Evolutionary conservation across 192 early-diverging fungal species (phyloP).

Genomic region (Podila epigama): DNA sequence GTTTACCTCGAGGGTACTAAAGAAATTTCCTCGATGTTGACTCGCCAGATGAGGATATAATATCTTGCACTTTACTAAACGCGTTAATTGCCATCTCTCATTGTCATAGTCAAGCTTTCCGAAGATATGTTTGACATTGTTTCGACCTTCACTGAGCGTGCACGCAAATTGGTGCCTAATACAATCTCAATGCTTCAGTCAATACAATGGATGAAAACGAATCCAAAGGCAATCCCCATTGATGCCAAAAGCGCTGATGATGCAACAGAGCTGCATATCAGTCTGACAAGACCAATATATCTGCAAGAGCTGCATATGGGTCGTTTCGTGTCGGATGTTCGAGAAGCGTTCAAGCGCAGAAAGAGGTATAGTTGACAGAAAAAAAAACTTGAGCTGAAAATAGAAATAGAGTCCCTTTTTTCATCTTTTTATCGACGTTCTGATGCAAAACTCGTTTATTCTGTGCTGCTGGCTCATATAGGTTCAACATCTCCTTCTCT

Average conservation of each 20-base stretch:
- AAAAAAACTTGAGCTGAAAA: background rate
- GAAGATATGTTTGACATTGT: conserved; percentile 32
- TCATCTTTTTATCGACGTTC: background rate
- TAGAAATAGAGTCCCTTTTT: background rate
- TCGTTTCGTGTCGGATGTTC: conserved; percentile 20
- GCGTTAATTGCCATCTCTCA: background rate
- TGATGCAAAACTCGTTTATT: background rate
- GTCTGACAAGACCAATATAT: conserved; percentile 29
- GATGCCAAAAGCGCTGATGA: conserved; percentile 28
- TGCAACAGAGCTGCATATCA: conserved; percentile 32
- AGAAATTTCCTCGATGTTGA: too few relatives aligned
- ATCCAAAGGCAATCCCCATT: background rate
- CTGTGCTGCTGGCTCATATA: background rate
- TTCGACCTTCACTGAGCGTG: conserved; percentile 4
- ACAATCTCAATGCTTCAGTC: conserved; percentile 29
- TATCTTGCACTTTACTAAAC: background rate
- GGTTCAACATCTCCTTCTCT: conserved; percentile 34
- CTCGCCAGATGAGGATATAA: background rate
- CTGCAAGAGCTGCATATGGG: conserved; percentile 37
- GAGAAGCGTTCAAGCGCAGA: conserved; percentile 18
- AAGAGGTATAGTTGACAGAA: conserved; percentile 6
- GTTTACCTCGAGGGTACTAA: conserved; percentile 37
- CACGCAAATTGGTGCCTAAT: conserved; percentile 5
- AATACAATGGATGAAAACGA: conserved; percentile 1
- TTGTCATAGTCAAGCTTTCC: conserved; percentile 23